A percentile compares a stretch with the other conserved stretches of the same genome.
Conservation (phyloP, 139 green algal species). For the Chlamydomonas urium region DNA sequence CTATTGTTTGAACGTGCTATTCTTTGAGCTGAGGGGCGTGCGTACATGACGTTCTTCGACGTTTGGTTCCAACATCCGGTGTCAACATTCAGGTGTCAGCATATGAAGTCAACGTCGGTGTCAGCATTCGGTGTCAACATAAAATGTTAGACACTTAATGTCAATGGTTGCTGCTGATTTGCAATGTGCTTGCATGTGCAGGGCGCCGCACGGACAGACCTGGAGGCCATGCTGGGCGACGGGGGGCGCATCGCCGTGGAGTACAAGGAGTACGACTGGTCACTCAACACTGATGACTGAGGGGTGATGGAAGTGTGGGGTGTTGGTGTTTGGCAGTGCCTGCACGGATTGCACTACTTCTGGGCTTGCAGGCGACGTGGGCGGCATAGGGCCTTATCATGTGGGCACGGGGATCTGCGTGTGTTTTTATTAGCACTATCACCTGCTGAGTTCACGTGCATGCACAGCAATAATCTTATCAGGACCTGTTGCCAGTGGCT, state of each 20-base stretch:
- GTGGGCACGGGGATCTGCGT: too few species aligned
- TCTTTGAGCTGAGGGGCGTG: background rate
- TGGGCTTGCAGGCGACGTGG: too few species aligned
- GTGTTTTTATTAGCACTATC: too few species aligned
- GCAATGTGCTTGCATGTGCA: constrained; percentile 19
- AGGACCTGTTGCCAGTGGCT: too few species aligned
- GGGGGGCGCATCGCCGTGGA: constrained; percentile 29
- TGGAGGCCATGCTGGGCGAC: constrained; percentile 25
- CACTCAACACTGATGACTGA: too few species aligned
- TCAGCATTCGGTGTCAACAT: background rate
- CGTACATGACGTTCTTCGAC: background rate
- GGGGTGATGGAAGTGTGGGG: too few species aligned
- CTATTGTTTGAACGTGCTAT: background rate
- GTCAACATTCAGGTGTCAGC: background rate
- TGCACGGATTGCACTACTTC: too few species aligned
- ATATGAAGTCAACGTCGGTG: background rate
- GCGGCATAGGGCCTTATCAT: too few species aligned
- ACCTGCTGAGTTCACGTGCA: too few species aligned
- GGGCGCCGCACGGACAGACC: background rate
- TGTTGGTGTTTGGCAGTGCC: too few species aligned
- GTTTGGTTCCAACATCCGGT: background rate
- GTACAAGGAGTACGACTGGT: constrained; percentile 63
- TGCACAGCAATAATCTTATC: too few species aligned
- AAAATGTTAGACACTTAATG: background rate
- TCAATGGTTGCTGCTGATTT: background rate